Base-by-base conservation (phyloP, 169 alveolate species). In the Plasmodium vivax region DNA sequence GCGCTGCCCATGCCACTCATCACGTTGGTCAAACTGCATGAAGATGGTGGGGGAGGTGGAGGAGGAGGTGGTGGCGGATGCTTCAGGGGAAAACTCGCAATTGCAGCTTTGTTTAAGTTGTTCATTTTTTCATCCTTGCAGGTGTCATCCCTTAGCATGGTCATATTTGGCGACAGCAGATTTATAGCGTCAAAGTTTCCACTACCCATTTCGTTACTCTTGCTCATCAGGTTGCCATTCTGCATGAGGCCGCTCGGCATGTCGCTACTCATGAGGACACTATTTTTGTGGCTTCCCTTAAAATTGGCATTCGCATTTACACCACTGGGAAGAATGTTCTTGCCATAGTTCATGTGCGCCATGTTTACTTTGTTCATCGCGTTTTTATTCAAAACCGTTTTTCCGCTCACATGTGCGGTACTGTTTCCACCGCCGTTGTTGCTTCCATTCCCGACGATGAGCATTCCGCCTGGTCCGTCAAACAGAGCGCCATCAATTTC, bases 1-100 rank as follows among this genome's bases (percentile, higher is more conserved):
- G 41, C 38, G 62, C 43, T 51, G 38, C 27, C 62, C 58, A 19
- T 82, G 75, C 16, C 34, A 56, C 58, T 85, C 82, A 73, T 51
- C 27, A 34, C 56, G 27, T 16, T 34, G 23, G 34, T 51, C 41
- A 30, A 8, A 75, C 23, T 74, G 62, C 58, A 41, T 84, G 72
- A 27, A 56, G 82, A 73, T 5, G 91, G 91, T 6, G 91, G 91
- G 1, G 91, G 91, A 34, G 91, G 91, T 14, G 91, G 91, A 54
- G 91, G 90, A n/a, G 90, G 91, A 2, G 79, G 91, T 14, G 75
- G 84, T 6, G 74, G 54, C 3, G 85, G 85, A 19, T 62, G 80
- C 34, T 85, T 85, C 1, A 84, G 2, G 43, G 71, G 77, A 58
- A 85, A 38, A 77, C 62, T 85, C 16, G 41, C 27, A 16, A 34